Evolutionary conservation across 23 red algal genomes (phyloP).

Genomic region (Gracilaria gracilis): DNA sequence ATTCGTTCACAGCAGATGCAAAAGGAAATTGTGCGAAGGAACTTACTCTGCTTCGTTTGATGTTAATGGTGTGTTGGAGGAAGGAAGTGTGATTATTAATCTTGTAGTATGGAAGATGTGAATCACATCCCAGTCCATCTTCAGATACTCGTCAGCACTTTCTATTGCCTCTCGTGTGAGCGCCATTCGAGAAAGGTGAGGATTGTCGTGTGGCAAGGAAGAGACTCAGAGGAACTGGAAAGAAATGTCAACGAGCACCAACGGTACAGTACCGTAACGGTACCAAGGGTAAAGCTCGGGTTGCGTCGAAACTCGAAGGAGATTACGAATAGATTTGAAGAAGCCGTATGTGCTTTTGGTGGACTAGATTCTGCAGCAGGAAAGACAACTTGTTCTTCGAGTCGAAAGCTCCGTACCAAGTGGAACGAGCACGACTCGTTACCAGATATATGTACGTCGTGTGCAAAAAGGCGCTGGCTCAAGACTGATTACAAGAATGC

Average conservation of each 20-base stretch:
- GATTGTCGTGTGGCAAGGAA: not conserved
- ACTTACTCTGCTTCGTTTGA: constrained; percentile 17
- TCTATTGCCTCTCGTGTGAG: not conserved
- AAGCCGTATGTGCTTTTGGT: not conserved
- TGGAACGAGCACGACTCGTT: not conserved
- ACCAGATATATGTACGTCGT: not conserved
- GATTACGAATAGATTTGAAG: not conserved
- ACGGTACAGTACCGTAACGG: no score
- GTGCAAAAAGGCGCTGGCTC: not conserved
- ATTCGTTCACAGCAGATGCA: not conserved
- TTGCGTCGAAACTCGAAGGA: not conserved
- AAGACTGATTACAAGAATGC: not conserved
- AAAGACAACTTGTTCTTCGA: not conserved
- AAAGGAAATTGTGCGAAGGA: not conserved
- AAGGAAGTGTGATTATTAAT: constrained; percentile 6
- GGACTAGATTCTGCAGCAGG: not conserved
- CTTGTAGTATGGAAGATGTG: not conserved
- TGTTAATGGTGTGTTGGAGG: not conserved
- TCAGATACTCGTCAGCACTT: not conserved
- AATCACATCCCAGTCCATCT: constrained; percentile 17
- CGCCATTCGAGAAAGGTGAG: not conserved
- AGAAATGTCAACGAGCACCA: not conserved
- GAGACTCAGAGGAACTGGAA: not conserved
- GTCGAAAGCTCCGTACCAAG: not conserved
- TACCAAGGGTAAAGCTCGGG: not conserved